These are phyloP conservation scores for Nematocida sp. DNA, from an alignment of 371 early-diverging fungal genomes.

Conservation along the genomic window DNA sequence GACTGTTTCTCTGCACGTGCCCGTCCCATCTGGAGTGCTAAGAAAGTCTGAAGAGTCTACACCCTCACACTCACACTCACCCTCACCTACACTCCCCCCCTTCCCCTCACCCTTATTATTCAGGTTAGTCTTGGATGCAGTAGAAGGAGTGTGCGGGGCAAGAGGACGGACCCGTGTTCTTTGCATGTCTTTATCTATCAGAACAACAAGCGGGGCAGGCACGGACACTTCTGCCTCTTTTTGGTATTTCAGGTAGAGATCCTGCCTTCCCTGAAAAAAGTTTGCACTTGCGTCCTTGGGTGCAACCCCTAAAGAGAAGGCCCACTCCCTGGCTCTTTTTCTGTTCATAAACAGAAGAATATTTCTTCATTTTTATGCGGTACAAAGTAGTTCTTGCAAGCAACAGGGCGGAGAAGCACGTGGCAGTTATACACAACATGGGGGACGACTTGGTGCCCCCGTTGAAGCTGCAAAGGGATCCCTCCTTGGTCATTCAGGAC, in stretches of 20 bases:
- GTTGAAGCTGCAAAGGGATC: slow-evolving; percentile 28
- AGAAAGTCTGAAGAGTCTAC: too few relatives aligned
- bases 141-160: not conserved
- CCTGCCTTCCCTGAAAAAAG: not conserved
- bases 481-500: slow-evolving; percentile 30
- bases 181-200: slow-evolving; percentile 33
- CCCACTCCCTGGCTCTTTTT: not conserved
- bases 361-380: slow-evolving; percentile 30
- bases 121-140: too few relatives aligned
- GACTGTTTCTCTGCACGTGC: slow-evolving; percentile 43
- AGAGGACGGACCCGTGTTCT: not conserved
- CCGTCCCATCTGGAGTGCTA: not conserved
- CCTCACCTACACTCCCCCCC: too few relatives aligned
- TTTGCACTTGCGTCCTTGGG: not conserved
- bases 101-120: too few relatives aligned
- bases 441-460: slow-evolving; percentile 45
- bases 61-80: too few relatives aligned
- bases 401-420: slow-evolving; percentile 28
- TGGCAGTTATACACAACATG: slow-evolving; percentile 34
- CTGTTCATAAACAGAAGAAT: not conserved
- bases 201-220: not conserved
- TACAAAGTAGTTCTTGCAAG: slow-evolving; percentile 27
- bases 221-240: not conserved
- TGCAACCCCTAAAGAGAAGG: not conserved
- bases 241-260: not conserved